Evolutionary conservation across 768 basidiomycete species (phyloP).

Genomic region (Dacryopinax spathularia): DNA sequence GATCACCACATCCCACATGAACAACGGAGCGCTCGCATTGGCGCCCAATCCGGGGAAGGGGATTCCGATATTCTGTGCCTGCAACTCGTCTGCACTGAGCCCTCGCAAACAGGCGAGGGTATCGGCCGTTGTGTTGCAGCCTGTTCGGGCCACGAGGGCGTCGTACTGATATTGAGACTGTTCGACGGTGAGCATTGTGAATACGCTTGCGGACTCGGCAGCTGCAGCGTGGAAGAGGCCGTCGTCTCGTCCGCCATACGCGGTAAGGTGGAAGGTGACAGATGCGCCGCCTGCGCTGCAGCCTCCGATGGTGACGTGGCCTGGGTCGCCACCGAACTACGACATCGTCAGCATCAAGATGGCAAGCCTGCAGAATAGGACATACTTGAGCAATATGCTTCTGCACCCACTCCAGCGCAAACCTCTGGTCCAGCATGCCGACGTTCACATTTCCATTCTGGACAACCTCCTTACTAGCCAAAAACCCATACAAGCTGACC

Average conservation of each 20-base stretch:
- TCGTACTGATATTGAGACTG: background rate
- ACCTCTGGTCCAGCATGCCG: background rate
- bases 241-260: constrained; percentile 27
- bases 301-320: constrained; percentile 13
- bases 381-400: background rate
- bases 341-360: background rate
- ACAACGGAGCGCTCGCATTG: background rate
- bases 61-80: constrained; percentile 11
- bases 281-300: constrained; percentile 34
- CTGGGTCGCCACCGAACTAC: constrained; percentile 12
- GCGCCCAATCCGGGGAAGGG: background rate
- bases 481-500: background rate
- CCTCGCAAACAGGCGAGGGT: constrained; percentile 30
- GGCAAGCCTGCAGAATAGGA: background rate
- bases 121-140: constrained; percentile 25
- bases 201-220: background rate
- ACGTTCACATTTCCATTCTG: background rate
- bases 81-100: constrained; percentile 21
- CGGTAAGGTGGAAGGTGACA: constrained; percentile 32
- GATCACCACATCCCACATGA: background rate
- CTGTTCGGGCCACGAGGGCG: constrained; percentile 9
- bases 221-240: constrained; percentile 7
- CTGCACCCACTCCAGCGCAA: background rate
- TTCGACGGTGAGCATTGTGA: background rate
- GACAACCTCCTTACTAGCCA: background rate